Base-by-base conservation (phyloP, 1,139 yeast species). In the Debaryomyces fabryi region DNA sequence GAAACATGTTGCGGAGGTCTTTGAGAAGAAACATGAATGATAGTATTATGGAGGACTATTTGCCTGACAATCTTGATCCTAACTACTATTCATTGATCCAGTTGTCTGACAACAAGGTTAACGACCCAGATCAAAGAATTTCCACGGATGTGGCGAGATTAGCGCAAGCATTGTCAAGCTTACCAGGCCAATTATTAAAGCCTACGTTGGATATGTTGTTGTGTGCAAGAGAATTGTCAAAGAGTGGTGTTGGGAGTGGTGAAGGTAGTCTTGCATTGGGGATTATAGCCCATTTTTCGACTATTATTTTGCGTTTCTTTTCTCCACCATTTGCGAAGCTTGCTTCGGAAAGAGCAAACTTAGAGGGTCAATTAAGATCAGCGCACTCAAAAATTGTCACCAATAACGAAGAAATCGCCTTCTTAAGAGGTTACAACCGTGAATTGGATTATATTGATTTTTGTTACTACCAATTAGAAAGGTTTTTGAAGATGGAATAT, bases 311-410 rank as follows among this genome's bases (percentile, higher is more conserved):
- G 56, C 78, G 87, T 55, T 73, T 88, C 48, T 82, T 91, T 58
- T 88, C 96, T 10, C 98, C 98, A 7, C 96, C 96, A 44, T 92
- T 92, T 63, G 95, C 96, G 24, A 86, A 81, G 61, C 74, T 89
- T 48, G 90, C 96, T 1, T 78, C 90, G 46, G 84, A 85, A 53
- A 84, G 86, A 61, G 93, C 96, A 12, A 81, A 83, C 45, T 72
- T 90, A 46, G 97, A 92, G 67, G 96, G 97, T 51, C 86, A 88
- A 60, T 86, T 90, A 56, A 82, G 96, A 57, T 81, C 87, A 21
- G 79, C 88, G 30, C 97, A 92, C 65, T 83, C 96, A 2, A 85
- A 90, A 60, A 74, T 92, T 32, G 91, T 89, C 35, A 74, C 83
- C 43, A 87, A 86, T 61, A 82, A 81, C 57, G 98, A 92, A 69